phyloP scores from a whole-genome alignment of 140 eudicot species.

The Ambrosia hybrid region DNA sequence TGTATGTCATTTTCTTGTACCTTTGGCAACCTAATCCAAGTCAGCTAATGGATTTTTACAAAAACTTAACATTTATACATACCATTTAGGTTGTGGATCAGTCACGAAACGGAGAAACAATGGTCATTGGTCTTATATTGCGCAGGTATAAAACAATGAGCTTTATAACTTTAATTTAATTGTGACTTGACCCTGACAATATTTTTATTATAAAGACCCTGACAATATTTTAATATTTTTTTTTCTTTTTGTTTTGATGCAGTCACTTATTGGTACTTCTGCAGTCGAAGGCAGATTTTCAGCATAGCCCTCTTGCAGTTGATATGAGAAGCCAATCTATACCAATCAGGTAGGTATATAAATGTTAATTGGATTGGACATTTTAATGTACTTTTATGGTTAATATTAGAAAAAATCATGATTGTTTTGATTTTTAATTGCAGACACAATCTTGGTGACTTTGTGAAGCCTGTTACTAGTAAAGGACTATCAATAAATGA shows the following conservation, averaged over 20 bases:
- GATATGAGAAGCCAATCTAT: slow-evolving; percentile 76
- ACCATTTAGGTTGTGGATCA: slow-evolving; percentile 81
- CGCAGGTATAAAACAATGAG: slow-evolving; percentile 54
- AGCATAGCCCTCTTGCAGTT: slow-evolving; percentile 90
- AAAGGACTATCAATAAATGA: slow-evolving; percentile 80
- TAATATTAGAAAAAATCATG: neutral
- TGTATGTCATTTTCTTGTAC: slow-evolving; percentile 47
- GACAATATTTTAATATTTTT: too few relatives aligned
- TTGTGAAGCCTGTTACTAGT: slow-evolving; percentile 94
- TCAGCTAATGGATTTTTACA: neutral
- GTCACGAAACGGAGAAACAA: slow-evolving; percentile 80
- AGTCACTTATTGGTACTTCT: slow-evolving; percentile 93
- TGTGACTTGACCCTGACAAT: neutral
- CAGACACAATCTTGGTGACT: slow-evolving; percentile 92
- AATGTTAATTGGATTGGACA: neutral
- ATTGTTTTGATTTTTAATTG: slow-evolving; percentile 8
- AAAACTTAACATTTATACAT: slow-evolving; percentile 18
- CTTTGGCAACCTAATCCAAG: neutral
- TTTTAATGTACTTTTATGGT: neutral
- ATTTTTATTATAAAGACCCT: neutral
- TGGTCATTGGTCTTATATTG: slow-evolving; percentile 85
- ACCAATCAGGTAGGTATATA: slow-evolving; percentile 66
- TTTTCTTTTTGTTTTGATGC: slow-evolving; percentile 30
- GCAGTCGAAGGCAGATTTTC: slow-evolving; percentile 95
- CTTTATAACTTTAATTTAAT: neutral